Evolutionary conservation across 2,329 filamentous ascomycete species (phyloP).

Genomic region (Davidsoniella neocaledoniae): DNA sequence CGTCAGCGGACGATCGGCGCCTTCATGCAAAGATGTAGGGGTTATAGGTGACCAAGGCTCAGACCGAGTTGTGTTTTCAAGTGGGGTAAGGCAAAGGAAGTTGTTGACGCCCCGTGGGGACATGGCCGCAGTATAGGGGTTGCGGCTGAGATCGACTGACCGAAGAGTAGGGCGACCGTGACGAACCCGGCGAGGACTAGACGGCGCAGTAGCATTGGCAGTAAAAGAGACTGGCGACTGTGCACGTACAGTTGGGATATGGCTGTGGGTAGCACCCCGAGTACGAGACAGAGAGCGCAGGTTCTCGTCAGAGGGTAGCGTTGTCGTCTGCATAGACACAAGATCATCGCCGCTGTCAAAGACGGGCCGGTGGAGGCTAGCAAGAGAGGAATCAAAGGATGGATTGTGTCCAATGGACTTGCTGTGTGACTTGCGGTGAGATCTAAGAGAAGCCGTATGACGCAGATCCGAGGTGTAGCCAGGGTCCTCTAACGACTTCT

Average conservation of each 20-base stretch:
- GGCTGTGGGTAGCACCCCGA: conserved; percentile 8
- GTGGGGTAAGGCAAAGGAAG: conserved; percentile 9
- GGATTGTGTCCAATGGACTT: not conserved
- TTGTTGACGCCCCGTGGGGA: conserved; percentile 10
- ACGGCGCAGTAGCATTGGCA: conserved; percentile 9
- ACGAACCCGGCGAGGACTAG: conserved; percentile 19
- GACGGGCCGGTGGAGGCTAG: conserved; percentile 9
- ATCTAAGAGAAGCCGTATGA: conserved; percentile 9
- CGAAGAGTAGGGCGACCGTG: conserved; percentile 28
- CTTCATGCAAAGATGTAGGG: not conserved
- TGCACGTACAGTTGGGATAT: conserved; percentile 5
- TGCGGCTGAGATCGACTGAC: conserved; percentile 24
- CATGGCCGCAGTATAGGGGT: conserved; percentile 6
- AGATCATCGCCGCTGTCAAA: conserved; percentile 12
- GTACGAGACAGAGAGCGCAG: conserved; percentile 8
- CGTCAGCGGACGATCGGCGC: conserved; percentile 30
- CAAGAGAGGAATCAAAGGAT: not conserved
- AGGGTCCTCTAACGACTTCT: conserved; percentile 12
- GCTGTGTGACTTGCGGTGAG: conserved; percentile 12
- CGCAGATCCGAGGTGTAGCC: conserved; percentile 6
- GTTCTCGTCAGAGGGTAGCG: not conserved
- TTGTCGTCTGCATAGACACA: not conserved
- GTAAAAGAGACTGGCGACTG: conserved; percentile 3
- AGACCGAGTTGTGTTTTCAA: conserved; percentile 16
- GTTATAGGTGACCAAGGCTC: conserved; percentile 19